Percentiles rank a stretch among this genome's conserved stretches.
These are phyloP conservation scores for Aspergillus neoniger DNA, from an alignment of 2,329 filamentous ascomycete genomes.

Conservation along the genomic window DNA sequence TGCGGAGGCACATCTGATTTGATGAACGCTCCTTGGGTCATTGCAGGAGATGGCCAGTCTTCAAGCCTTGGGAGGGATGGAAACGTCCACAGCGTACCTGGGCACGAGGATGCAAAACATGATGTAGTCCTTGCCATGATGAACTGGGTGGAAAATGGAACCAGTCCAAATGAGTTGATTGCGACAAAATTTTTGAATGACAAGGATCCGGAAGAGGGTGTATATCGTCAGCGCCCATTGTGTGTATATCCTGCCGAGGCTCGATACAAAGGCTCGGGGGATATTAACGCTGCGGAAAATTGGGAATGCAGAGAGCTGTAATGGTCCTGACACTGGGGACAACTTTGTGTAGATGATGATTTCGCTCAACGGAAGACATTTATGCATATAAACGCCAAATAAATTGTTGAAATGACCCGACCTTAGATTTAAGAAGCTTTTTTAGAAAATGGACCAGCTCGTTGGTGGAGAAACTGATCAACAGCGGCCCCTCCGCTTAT, in stretches of 20 bases:
- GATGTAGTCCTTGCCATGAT: constrained; percentile 22
- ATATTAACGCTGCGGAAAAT: not conserved
- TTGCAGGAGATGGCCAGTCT: constrained; percentile 6
- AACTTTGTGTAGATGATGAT: not conserved
- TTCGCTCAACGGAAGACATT: too few species aligned
- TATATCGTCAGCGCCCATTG: not conserved
- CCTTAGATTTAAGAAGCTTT: not conserved
- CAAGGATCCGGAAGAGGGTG: not conserved
- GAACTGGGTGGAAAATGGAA: constrained; percentile 22
- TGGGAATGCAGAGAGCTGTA: not conserved
- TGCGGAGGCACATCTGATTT: not conserved
- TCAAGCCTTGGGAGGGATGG: not conserved
- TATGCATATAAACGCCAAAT: not conserved
- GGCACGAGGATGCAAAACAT: constrained; percentile 14
- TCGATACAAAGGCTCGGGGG: not conserved
- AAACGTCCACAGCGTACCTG: constrained; percentile 9
- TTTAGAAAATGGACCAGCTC: not conserved
- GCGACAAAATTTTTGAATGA: constrained; percentile 16
- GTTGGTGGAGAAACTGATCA: constrained; percentile 10
- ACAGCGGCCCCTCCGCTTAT: not conserved
- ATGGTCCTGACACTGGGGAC: not conserved
- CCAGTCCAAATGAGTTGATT: constrained; percentile 15
- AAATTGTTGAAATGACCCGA: not conserved
- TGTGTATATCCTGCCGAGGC: constrained; percentile 1
- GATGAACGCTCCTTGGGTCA: constrained; percentile 3